These are phyloP conservation scores for Candida insectorum DNA, from an alignment of 805 yeast genomes.

Conservation along the genomic window DNA sequence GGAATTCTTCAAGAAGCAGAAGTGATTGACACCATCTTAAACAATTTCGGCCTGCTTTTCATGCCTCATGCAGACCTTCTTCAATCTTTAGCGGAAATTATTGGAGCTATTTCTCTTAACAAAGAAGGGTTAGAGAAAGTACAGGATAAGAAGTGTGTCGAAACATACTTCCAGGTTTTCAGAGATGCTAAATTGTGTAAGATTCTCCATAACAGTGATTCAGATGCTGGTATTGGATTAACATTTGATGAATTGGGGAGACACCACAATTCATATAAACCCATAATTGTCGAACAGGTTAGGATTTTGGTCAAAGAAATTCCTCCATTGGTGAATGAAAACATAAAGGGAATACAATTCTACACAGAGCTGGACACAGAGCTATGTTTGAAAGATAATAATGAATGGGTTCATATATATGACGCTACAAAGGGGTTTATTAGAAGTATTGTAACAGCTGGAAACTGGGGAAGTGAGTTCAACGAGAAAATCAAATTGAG, in stretches of 20 bases:
- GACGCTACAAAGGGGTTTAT: slow-evolving; percentile 52
- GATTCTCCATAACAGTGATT: slow-evolving; percentile 47
- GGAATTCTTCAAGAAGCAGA: slow-evolving; percentile 75
- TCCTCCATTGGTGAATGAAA: slow-evolving; percentile 33
- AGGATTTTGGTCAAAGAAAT: slow-evolving; percentile 42
- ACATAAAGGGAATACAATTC: slow-evolving; percentile 25
- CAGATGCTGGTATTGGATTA: slow-evolving; percentile 52
- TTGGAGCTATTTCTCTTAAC: slow-evolving; percentile 82
- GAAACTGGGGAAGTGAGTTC: slow-evolving; percentile 43
- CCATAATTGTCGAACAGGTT: slow-evolving; percentile 50
- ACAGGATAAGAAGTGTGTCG: slow-evolving; percentile 34
- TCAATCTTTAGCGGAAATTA: slow-evolving; percentile 62
- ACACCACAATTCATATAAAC: slow-evolving; percentile 75
- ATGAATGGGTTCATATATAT: slow-evolving; percentile 42
- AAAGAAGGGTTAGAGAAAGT: slow-evolving; percentile 65
- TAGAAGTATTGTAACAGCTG: slow-evolving; percentile 50
- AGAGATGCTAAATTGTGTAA: slow-evolving; percentile 47
- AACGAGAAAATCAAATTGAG: slow-evolving; percentile 36
- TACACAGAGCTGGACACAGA: slow-evolving; percentile 33
- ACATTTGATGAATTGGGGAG: slow-evolving; percentile 77
- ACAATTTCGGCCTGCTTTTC: slow-evolving; percentile 53
- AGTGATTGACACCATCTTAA: slow-evolving; percentile 62
- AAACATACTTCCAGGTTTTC: slow-evolving; percentile 49
- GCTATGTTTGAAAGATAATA: slow-evolving; percentile 52
- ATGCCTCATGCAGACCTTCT: slow-evolving; percentile 58